These are phyloP conservation scores for Euptelea pleiosperma DNA, from an alignment of 164 flowering plant species.

Conservation along the genomic window DNA sequence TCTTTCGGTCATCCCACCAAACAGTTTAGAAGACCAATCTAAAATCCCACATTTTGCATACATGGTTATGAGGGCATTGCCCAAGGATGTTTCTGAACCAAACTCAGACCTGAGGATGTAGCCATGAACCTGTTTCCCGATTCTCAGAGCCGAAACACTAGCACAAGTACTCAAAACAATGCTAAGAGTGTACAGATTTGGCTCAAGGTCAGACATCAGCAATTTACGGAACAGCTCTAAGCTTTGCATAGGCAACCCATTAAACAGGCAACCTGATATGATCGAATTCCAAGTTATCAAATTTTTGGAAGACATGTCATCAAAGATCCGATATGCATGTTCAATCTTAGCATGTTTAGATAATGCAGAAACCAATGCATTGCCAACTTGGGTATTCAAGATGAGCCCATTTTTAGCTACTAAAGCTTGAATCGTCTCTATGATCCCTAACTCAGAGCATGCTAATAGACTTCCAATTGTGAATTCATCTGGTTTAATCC, in stretches of 20 bases:
- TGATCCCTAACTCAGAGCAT: slow-evolving; percentile 33
- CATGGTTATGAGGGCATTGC: slow-evolving; percentile 56
- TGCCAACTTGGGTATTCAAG: slow-evolving; percentile 42
- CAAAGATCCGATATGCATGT: slow-evolving; percentile 44
- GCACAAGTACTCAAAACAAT: slow-evolving; percentile 53
- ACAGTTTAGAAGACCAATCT: slow-evolving; percentile 42
- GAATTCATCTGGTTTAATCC: slow-evolving; percentile 57
- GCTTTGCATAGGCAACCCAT: slow-evolving; percentile 39
- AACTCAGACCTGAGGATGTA: slow-evolving; percentile 40
- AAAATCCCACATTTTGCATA: slow-evolving; percentile 59
- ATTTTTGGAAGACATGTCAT: slow-evolving; percentile 38
- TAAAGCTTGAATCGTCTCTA: slow-evolving; percentile 51
- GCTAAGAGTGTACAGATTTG: slow-evolving; percentile 49
- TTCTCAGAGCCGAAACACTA: slow-evolving; percentile 37
- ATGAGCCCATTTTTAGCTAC: slow-evolving; percentile 46
- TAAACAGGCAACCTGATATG: slow-evolving; percentile 51
- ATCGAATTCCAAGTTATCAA: slow-evolving; percentile 74
- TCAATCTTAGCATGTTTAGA: slow-evolving; percentile 37
- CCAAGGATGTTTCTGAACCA: slow-evolving; percentile 32
- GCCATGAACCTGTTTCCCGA: slow-evolving; percentile 63
- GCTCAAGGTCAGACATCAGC: slow-evolving; percentile 31
- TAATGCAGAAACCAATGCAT: slow-evolving; percentile 64
- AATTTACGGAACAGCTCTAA: slow-evolving; percentile 44
- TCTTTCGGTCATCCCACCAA: slow-evolving; percentile 35
- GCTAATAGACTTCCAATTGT: slow-evolving; percentile 61